A percentile compares a stretch with the other conserved stretches of the same genome.
Evolutionary conservation across 2,329 filamentous ascomycete species (phyloP).

Genomic region (Hypoxylon sp.): DNA sequence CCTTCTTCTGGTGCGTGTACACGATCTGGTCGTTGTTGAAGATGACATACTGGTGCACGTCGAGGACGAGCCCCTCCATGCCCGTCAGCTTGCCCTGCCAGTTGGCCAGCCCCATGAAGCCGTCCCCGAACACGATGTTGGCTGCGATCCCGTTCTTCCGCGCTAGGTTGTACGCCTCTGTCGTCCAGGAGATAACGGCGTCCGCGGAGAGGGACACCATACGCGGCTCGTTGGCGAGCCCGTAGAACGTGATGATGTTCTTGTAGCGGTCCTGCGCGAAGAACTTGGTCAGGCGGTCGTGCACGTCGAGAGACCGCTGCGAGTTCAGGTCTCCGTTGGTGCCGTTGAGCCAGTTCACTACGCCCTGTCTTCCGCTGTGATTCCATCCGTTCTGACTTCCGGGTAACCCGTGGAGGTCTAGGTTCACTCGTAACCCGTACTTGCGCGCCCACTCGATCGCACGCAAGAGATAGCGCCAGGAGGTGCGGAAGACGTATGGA

Average conservation of each 20-base stretch:
- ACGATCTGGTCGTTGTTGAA: conserved; percentile 93
- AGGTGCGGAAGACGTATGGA: conserved; percentile 87
- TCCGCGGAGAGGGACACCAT: conserved; percentile 80
- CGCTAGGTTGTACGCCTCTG: conserved; percentile 78
- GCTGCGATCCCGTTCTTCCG: conserved; percentile 82
- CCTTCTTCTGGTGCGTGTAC: conserved; percentile 84
- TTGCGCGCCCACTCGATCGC: conserved; percentile 95
- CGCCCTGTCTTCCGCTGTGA: conserved; percentile 87
- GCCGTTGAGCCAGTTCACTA: conserved; percentile 92
- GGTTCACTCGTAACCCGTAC: conserved; percentile 90
- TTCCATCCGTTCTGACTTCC: conserved; percentile 99
- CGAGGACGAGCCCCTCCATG: conserved; percentile 83
- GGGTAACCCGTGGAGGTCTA: conserved; percentile 92
- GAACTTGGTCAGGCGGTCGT: conserved; percentile 89
- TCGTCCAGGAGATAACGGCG: conserved; percentile 85
- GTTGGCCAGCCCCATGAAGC: conserved; percentile 90
- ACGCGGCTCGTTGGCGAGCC: conserved; percentile 92
- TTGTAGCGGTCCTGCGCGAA: conserved; percentile 94
- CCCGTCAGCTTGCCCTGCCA: conserved; percentile 88
- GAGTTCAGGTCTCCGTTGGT: conserved; percentile 83
- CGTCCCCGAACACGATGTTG: conserved; percentile 89
- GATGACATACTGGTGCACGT: conserved; percentile 98
- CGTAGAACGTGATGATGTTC: conserved; percentile 93
- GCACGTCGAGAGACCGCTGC: conserved; percentile 86
- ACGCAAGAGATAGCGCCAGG: conserved; percentile 93